phyloP scores from a whole-genome alignment of 768 basidiomycete species.

The Leccinum sublutescens region DNA sequence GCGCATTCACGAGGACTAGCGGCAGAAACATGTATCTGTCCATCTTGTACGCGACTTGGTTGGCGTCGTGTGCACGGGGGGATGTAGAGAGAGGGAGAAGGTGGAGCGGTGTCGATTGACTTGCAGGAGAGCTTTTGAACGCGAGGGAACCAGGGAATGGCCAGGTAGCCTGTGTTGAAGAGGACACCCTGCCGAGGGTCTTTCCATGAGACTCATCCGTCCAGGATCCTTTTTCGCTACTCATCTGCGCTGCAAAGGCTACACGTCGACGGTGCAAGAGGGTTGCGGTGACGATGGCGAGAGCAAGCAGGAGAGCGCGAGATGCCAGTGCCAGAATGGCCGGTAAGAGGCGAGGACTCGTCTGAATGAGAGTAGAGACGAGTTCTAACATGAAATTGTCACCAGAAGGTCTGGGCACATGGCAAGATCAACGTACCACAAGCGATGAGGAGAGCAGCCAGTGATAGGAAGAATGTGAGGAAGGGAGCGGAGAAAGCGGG shows the following conservation, averaged over 20 bases:
- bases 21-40: not conserved
- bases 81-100: slow-evolving; percentile 6
- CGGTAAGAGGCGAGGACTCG: slow-evolving; percentile 26
- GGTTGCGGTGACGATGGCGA: slow-evolving; percentile 13
- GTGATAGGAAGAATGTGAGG: slow-evolving; percentile 15
- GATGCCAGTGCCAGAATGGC: slow-evolving; percentile 23
- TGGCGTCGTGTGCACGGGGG: not conserved
- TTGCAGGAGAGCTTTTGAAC: not conserved
- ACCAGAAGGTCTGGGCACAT: not conserved
- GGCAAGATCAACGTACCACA: slow-evolving; percentile 25
- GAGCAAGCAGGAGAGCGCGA: slow-evolving; percentile 18
- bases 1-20: slow-evolving; percentile 18
- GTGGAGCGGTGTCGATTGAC: not conserved
- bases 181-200: slow-evolving; percentile 22
- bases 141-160: slow-evolving; percentile 33
- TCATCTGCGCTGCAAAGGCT: not conserved
- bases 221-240: slow-evolving; percentile 16
- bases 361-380: slow-evolving; percentile 24
- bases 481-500: slow-evolving; percentile 4
- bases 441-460: slow-evolving; percentile 22
- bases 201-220: slow-evolving; percentile 2
- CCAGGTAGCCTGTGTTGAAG: slow-evolving; percentile 33
- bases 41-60: not conserved
- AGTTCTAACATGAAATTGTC: slow-evolving; percentile 17
- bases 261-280: slow-evolving; percentile 4